phyloP scores from a whole-genome alignment of 371 early-diverging fungal species.

The Actinomortierella ambigua region DNA sequence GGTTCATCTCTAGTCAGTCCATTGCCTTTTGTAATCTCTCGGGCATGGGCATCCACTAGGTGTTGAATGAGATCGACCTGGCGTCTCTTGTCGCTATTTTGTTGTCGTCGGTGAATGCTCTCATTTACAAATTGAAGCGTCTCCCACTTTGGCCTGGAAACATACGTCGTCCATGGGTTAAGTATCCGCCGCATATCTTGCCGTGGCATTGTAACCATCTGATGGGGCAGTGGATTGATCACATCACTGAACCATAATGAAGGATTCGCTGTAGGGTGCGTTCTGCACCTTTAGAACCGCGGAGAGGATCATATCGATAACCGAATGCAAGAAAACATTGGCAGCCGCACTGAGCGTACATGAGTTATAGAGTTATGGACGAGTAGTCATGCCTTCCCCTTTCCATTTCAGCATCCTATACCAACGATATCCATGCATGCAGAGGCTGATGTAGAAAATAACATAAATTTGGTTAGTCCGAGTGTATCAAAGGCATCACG shows the following conservation, averaged over 20 bases:
- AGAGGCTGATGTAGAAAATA: too few species aligned
- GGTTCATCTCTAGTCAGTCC: constrained; percentile 28
- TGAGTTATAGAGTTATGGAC: too few species aligned
- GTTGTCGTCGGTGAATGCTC: constrained; percentile 7
- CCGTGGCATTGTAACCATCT: constrained; percentile 24
- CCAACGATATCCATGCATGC: too few species aligned
- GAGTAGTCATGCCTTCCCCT: too few species aligned
- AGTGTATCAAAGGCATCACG: too few species aligned
- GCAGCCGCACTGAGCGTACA: too few species aligned
- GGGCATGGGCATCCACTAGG: constrained; percentile 34
- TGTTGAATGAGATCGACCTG: constrained; percentile 33
- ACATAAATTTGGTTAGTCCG: too few species aligned
- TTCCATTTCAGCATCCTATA: too few species aligned
- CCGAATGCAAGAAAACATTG: too few species aligned
- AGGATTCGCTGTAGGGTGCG: constrained; percentile 30
- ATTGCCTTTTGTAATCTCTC: constrained; percentile 24
- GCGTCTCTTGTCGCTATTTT: constrained; percentile 14
- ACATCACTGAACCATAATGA: constrained; percentile 26
- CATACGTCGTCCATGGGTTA: constrained; percentile 22
- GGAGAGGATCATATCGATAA: constrained; percentile 1
- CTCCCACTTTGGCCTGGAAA: constrained; percentile 3
- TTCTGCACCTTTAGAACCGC: too few species aligned
- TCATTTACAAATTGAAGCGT: constrained; percentile 11
- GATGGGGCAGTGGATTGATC: constrained; percentile 23
- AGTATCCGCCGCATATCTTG: constrained; percentile 25